Evolutionary conservation across 306 rosid species (phyloP).

Genomic region (Cicer yamashitae): DNA sequence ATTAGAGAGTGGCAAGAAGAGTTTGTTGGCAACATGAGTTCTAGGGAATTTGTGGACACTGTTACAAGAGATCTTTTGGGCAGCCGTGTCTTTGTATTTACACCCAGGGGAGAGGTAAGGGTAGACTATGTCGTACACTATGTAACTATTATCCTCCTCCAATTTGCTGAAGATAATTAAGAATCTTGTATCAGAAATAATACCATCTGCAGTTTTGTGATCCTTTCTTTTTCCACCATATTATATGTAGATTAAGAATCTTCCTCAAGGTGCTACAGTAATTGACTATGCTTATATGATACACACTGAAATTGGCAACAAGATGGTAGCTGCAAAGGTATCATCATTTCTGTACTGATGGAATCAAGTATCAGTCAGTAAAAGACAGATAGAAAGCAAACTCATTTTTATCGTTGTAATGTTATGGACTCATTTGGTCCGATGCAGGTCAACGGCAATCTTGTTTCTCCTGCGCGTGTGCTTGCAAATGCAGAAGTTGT

Average conservation of each 20-base stretch:
- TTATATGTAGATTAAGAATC: constrained; percentile 81
- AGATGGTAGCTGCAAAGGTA: constrained; percentile 99
- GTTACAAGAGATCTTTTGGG: constrained; percentile 94
- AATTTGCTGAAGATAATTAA: constrained; percentile 20
- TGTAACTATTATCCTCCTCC: constrained; percentile 20
- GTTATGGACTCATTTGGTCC: constrained; percentile 38
- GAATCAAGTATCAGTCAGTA: constrained; percentile 33
- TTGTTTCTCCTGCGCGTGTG: constrained; percentile 80
- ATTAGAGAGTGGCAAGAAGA: constrained; percentile 99
- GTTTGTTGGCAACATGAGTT: constrained; percentile 99
- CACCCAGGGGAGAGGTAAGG: constrained; percentile 97
- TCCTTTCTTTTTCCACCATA: constrained; percentile 18
- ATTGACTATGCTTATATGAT: constrained; percentile 98
- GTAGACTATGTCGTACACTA: constrained; percentile 28
- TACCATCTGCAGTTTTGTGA: constrained; percentile 37
- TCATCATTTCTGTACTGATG: constrained; percentile 34
- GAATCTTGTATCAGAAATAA: constrained; percentile 33
- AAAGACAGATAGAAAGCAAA: constrained; percentile 31
- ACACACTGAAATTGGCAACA: constrained; percentile 99
- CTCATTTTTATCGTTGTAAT: constrained; percentile 18
- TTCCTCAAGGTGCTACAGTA: constrained; percentile 93
- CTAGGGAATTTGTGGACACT: constrained; percentile 98
- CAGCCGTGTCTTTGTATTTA: constrained; percentile 96
- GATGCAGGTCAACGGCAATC: constrained; percentile 95
- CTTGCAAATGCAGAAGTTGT: constrained; percentile 99